Percentiles rank a stretch among this genome's conserved stretches.
These are phyloP conservation scores for Sicyos baderoa DNA, from an alignment of 306 rosid species.

Conservation along the genomic window DNA sequence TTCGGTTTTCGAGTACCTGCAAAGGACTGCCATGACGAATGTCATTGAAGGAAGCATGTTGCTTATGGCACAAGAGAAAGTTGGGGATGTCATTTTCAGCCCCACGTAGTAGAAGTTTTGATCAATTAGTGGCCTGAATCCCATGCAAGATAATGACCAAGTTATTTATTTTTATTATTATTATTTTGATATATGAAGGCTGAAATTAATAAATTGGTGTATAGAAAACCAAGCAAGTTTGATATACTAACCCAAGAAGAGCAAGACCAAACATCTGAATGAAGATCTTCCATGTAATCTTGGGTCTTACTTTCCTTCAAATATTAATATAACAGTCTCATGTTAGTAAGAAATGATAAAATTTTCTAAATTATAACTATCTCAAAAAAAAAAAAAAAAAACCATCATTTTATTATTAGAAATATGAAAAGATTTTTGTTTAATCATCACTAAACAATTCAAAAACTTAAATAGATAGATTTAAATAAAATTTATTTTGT, in stretches of 20 bases:
- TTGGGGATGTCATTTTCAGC: constrained; percentile 72
- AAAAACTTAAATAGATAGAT: no score
- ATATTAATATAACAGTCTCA: not conserved
- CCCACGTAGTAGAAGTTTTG: constrained; percentile 85
- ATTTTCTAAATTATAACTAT: no score
- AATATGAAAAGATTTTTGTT: not conserved
- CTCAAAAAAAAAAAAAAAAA: no score
- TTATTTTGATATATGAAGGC: not conserved
- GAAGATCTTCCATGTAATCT: constrained; percentile 57
- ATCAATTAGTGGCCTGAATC: constrained; percentile 73
- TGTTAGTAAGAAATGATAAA: not conserved
- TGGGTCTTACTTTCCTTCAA: constrained; percentile 74
- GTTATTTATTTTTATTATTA: no score
- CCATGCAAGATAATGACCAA: not conserved
- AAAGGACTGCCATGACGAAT: constrained; percentile 73
- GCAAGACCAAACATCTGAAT: constrained; percentile 65
- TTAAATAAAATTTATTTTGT: no score
- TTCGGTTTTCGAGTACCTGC: constrained; percentile 36
- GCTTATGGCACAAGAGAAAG: constrained; percentile 81
- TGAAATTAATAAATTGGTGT: no score
- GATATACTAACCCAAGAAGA: constrained; percentile 70
- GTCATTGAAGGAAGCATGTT: constrained; percentile 93
- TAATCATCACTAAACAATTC: no score
- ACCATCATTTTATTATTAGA: not conserved
- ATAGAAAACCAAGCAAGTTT: not conserved